Evolutionary conservation across 805 yeast species (phyloP).

Genomic region (Metschnikowia dekortorum): DNA sequence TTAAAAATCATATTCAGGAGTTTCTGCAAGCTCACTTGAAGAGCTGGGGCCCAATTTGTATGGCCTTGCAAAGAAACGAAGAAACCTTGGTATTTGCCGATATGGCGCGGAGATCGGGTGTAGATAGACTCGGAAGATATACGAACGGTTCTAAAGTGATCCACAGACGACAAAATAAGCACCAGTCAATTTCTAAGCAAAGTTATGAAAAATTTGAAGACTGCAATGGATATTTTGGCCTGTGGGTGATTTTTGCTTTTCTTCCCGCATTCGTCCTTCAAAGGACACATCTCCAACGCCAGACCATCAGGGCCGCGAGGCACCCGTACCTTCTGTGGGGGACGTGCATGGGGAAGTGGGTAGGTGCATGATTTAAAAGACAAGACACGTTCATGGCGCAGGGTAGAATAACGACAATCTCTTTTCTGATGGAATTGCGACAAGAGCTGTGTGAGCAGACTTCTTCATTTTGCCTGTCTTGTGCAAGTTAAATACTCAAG

Average conservation of each 20-base stretch:
- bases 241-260: background rate
- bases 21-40: background rate
- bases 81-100: background rate
- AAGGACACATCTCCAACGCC: background rate
- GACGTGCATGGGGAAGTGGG: no score
- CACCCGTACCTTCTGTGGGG: background rate
- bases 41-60: background rate
- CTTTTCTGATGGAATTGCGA: no score
- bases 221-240: background rate
- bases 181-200: background rate
- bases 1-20: background rate
- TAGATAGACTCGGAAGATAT: background rate
- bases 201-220: background rate
- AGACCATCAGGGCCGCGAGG: background rate
- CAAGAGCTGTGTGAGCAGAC: no score
- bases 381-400: no score
- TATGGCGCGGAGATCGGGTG: background rate
- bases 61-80: no score
- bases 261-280: constrained; percentile 2
- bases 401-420: no score
- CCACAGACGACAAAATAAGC: background rate
- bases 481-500: no score
- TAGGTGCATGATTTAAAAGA: no score
- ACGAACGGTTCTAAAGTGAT: background rate
- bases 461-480: no score